These are phyloP conservation scores for Eremochloa ophiuroides DNA, from an alignment of 176 grass and related monocot genomes.

Conservation along the genomic window DNA sequence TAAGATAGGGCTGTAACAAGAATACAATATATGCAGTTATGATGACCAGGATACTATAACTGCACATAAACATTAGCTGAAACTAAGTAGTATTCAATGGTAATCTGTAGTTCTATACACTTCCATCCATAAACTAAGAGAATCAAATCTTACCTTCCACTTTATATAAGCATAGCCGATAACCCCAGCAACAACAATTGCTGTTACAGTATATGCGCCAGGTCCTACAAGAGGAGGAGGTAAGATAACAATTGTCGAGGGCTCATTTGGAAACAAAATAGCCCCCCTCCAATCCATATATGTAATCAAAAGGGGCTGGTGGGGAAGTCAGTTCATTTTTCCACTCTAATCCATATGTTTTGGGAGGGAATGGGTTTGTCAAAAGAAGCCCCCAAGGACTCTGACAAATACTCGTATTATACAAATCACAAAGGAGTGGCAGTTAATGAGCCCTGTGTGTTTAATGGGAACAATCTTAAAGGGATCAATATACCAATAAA, in stretches of 20 bases:
- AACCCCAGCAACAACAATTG: conserved; percentile 51
- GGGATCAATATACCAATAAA: not conserved
- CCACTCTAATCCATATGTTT: not conserved
- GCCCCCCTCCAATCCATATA: not conserved
- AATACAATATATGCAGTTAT: not conserved
- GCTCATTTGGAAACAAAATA: not conserved
- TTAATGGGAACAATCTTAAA: not conserved
- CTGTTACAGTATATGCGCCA: conserved; percentile 19
- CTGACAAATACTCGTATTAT: not conserved
- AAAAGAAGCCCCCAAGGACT: not conserved
- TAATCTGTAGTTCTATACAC: not conserved
- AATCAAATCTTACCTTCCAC: conserved; percentile 70
- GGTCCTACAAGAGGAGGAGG: conserved; percentile 16
- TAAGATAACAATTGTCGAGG: not conserved
- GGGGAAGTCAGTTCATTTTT: not conserved
- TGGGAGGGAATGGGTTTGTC: not conserved
- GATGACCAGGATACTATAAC: not conserved
- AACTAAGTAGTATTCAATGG: not conserved
- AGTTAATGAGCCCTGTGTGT: not conserved
- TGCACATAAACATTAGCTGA: not conserved
- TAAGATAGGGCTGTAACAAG: not conserved
- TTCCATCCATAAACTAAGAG: no score
- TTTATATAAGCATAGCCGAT: conserved; percentile 66
- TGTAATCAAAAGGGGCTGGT: no score
- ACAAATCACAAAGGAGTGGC: not conserved